phyloP scores from a whole-genome alignment of 2,329 filamentous ascomycete species.

The Didymella lethalis region DNA sequence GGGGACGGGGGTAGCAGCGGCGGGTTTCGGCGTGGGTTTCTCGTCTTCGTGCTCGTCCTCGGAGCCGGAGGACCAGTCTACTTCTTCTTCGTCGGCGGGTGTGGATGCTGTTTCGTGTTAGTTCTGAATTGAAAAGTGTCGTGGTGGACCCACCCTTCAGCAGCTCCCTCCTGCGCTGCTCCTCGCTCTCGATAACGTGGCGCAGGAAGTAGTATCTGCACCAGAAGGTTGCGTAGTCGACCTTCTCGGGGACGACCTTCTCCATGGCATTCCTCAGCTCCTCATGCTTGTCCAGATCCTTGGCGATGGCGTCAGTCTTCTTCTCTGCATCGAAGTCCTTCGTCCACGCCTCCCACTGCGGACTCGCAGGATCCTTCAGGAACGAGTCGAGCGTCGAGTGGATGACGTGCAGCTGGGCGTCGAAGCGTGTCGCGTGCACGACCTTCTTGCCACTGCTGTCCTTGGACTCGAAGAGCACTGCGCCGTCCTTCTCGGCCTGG shows the following conservation, averaged over 20 bases:
- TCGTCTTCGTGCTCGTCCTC: constrained; percentile 52
- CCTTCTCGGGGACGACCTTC: constrained; percentile 88
- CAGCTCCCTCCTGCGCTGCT: constrained; percentile 85
- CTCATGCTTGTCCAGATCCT: constrained; percentile 83
- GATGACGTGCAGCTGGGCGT: constrained; percentile 94
- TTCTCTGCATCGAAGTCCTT: constrained; percentile 78
- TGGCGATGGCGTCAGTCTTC: constrained; percentile 83
- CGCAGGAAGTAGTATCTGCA: constrained; percentile 93
- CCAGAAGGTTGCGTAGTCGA: constrained; percentile 93
- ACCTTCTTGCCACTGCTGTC: constrained; percentile 89
- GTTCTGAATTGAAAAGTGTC: not conserved
- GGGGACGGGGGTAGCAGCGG: constrained; percentile 6
- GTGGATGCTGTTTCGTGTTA: constrained; percentile 58
- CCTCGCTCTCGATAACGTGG: constrained; percentile 91
- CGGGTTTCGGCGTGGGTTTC: constrained; percentile 31
- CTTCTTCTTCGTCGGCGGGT: constrained; percentile 76
- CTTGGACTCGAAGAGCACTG: constrained; percentile 91
- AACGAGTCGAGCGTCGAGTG: constrained; percentile 85
- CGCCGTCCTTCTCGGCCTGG: constrained; percentile 54
- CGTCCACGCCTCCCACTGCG: constrained; percentile 78
- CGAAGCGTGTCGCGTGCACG: constrained; percentile 92
- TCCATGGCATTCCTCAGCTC: constrained; percentile 92
- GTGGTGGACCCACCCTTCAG: constrained; percentile 74
- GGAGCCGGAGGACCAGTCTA: constrained; percentile 76
- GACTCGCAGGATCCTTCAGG: constrained; percentile 77